Percentiles rank a stretch among this genome's conserved stretches.
Evolutionary conservation across 768 basidiomycete genomes (phyloP).

Genomic region (Lactarius evosmus): DNA sequence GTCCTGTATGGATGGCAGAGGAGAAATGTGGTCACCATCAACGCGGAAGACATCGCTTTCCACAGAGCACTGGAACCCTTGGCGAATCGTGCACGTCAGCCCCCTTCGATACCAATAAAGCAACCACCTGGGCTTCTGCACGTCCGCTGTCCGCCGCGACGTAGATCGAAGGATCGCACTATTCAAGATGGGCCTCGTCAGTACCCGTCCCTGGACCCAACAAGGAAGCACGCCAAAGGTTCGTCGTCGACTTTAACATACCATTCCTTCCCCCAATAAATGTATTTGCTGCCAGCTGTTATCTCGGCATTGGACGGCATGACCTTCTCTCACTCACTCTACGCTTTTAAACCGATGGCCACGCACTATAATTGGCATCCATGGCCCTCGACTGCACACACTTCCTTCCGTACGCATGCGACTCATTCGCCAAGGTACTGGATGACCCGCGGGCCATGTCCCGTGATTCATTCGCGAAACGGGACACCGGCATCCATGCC

Average conservation of each 20-base stretch:
- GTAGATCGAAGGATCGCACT: neutral
- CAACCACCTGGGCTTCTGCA: neutral
- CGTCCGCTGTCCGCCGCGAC: neutral
- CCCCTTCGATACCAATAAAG: neutral
- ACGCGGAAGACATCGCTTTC: conserved; percentile 42
- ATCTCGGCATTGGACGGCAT: conserved; percentile 55
- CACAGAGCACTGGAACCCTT: conserved; percentile 25
- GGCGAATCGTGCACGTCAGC: neutral
- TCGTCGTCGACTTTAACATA: conserved; percentile 52
- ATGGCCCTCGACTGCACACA: conserved; percentile 41
- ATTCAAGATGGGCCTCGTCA: neutral
- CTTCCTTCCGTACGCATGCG: conserved; percentile 24
- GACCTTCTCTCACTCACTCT: conserved; percentile 47
- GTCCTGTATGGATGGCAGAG: conserved; percentile 40
- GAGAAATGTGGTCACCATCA: conserved; percentile 38
- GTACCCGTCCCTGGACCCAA: conserved; percentile 6
- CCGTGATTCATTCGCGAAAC: conserved; percentile 38
- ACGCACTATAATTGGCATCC: conserved; percentile 45
- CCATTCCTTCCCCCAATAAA: conserved; percentile 48
- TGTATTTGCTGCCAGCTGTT: conserved; percentile 50
- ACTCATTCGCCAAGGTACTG: conserved; percentile 36
- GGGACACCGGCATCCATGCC: conserved; percentile 40
- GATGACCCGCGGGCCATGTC: conserved; percentile 46
- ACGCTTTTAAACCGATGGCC: conserved; percentile 36
- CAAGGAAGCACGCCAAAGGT: conserved; percentile 26